A percentile compares a stretch with the other conserved stretches of the same genome.
phyloP scores from a whole-genome alignment of 495 filamentous ascomycete genomes.

The Neurospora sp. region DNA sequence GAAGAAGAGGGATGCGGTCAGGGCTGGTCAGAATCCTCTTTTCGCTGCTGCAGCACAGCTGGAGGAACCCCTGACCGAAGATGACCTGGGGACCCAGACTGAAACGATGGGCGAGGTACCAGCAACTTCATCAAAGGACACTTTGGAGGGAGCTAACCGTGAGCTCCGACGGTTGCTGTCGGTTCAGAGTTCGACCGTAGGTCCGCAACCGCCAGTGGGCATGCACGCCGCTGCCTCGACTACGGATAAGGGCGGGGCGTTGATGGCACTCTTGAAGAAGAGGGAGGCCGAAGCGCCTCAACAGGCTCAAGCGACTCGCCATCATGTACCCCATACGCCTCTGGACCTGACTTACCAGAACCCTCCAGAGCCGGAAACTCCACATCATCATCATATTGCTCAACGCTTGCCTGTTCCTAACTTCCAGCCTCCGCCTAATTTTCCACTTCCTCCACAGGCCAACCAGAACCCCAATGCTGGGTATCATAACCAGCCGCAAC shows the following conservation, averaged over 20 bases:
- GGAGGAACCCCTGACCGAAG: conserved; percentile 33
- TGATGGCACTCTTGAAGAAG: conserved; percentile 26
- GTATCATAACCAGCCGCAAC: conserved; percentile 9
- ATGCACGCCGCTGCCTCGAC: conserved; percentile 10
- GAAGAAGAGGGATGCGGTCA: conserved; percentile 52
- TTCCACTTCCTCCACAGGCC: conserved; percentile 26
- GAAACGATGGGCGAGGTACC: conserved; percentile 10
- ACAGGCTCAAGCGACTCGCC: conserved; percentile 8
- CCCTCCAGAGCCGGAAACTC: conserved; percentile 27
- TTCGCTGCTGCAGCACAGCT: conserved; percentile 16
- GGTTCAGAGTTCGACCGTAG: conserved; percentile 42
- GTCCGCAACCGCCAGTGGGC: conserved; percentile 19
- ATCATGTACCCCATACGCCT: conserved; percentile 26
- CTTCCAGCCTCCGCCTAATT: conserved; percentile 35
- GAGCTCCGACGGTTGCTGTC: conserved; percentile 57
- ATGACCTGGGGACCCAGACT: conserved; percentile 26
- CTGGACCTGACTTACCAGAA: conserved; percentile 30
- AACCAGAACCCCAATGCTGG: conserved; percentile 6
- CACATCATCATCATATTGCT: conserved; percentile 31
- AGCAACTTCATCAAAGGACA: conserved; percentile 23
- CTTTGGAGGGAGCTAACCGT: conserved; percentile 46
- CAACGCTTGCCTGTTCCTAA: conserved; percentile 23
- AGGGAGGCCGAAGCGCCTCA: conserved; percentile 9
- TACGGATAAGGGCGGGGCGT: conserved; percentile 23
- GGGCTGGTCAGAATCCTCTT: conserved; percentile 19